Evolutionary conservation across 768 basidiomycete genomes (phyloP), one percentile per base, ranked within the genome.

Genomic region (Suillus paluster): DNA sequence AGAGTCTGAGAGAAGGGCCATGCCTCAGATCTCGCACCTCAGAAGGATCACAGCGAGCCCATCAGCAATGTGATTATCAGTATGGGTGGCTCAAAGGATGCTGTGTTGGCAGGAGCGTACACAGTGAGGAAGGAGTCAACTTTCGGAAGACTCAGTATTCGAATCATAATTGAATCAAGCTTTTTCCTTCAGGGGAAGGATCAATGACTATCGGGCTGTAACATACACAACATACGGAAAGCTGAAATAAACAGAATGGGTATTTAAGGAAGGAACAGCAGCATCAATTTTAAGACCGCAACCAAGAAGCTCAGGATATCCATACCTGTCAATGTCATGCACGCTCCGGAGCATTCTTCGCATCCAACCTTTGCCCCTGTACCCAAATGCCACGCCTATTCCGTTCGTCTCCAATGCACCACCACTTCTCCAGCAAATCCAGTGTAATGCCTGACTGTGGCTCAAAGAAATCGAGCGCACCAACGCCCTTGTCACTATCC

Each of bases 351-450:
- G 36, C 15, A 36, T 23, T 38, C 10, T 39, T 27, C 38, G 3
- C 54, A 39, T 19, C 11, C 25, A 71, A 58, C 42, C n/a, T 64
- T 34, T 38, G 66, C 14, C 94, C 93, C 73, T 93, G 92, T 4
- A 95, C 82, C 91, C 92, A 97, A 73, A 94, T 81, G 4, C 75
- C 79, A 2, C 61, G 68, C 21, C 92, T 82, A 74, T 95, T 95
- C 56, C 83, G 80, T 5, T 68, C 68, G 68, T 92, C 88, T 0
- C 94, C 94, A 45, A 90, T 71, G 67, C 91, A 92, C 92, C 93
- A 96, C 95, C 95, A 95, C 70, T 90, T 92, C 74, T 96, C 95
- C 25, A 95, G 66, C 75, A 85, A 77, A 56, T 89, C 89, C 46
- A 78, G 69, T 8, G 75, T 75, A 58, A 82, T 58, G 34, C 54